Evolutionary conservation across 352 stramenopile genomes (phyloP).

Genomic region (Blastocystis sp.): DNA sequence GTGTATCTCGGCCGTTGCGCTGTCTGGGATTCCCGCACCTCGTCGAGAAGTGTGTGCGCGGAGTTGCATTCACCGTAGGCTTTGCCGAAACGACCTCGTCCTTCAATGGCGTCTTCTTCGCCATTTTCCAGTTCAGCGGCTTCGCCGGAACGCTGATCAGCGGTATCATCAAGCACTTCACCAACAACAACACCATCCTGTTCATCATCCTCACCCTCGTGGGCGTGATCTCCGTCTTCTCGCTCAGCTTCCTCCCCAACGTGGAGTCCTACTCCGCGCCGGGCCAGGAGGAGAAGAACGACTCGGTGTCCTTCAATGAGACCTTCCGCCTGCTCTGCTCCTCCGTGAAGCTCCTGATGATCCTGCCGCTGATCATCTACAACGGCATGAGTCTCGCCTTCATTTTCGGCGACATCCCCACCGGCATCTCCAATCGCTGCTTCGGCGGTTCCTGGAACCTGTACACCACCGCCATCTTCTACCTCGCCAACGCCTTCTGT

Average conservation of each 20-base stretch:
- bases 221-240: conserved; percentile 46
- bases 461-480: conserved; percentile 70
- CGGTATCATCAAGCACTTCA: conserved; percentile 49
- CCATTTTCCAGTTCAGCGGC: conserved; percentile 71
- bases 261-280: conserved; percentile 8
- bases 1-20: conserved; percentile 68
- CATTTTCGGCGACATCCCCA: conserved; percentile 69
- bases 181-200: conserved; percentile 46
- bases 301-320: conserved; percentile 28
- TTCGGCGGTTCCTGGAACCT: conserved; percentile 19
- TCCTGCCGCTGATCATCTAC: conserved; percentile 71
- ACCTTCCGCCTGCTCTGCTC: conserved; percentile 51
- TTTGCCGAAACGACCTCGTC: conserved; percentile 54
- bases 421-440: conserved; percentile 35
- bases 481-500: conserved; percentile 65
- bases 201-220: conserved; percentile 64
- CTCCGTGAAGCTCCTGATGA: conserved; percentile 46
- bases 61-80: background rate
- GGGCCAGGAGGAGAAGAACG: background rate
- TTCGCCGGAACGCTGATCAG: conserved; percentile 61
- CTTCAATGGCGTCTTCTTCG: conserved; percentile 71
- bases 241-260: conserved; percentile 17
- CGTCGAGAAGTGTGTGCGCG: background rate
- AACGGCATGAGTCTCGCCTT: conserved; percentile 71
- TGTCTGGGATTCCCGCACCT: conserved; percentile 48